A percentile compares a stretch with the other conserved stretches of the same genome.
Conservation (phyloP, 2,329 filamentous ascomycete genomes). For the Fusarium burgessii region DNA sequence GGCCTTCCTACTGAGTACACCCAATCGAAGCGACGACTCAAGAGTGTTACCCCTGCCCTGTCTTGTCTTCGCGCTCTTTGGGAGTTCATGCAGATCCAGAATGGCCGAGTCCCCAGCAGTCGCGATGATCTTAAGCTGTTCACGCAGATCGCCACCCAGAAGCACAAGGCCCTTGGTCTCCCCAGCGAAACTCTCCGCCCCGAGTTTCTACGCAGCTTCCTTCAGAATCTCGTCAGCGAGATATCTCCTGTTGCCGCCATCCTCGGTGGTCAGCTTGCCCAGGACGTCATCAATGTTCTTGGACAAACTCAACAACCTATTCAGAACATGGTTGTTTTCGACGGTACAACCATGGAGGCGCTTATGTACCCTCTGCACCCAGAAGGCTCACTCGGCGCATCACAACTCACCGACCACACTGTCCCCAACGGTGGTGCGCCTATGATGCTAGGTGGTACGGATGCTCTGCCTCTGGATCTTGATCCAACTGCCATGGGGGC, state of each 20-base stretch:
- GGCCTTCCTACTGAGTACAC: conserved; percentile 76
- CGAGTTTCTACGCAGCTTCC: conserved; percentile 83
- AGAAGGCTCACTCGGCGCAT: conserved; percentile 65
- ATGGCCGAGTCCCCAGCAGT: conserved; percentile 65
- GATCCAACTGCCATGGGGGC: conserved; percentile 43
- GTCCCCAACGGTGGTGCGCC: conserved; percentile 41
- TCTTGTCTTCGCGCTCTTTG: conserved; percentile 90
- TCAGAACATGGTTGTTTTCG: conserved; percentile 93
- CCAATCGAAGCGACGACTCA: conserved; percentile 74
- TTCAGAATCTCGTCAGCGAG: conserved; percentile 88
- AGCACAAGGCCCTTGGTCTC: conserved; percentile 79
- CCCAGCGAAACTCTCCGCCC: conserved; percentile 75
- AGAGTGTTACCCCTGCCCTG: conserved; percentile 84
- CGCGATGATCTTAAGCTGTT: conserved; percentile 79
- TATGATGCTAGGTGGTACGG: conserved; percentile 43
- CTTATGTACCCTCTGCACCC: conserved; percentile 87
- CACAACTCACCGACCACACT: conserved; percentile 54
- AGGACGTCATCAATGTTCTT: conserved; percentile 97
- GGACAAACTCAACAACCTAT: conserved; percentile 92
- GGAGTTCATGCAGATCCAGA: conserved; percentile 75
- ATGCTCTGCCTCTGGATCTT: conserved; percentile 41
- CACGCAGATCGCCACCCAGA: conserved; percentile 80
- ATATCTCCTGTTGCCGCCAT: conserved; percentile 89
- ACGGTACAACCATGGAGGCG: conserved; percentile 83
- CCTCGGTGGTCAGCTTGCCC: conserved; percentile 88